Base-by-base conservation (phyloP, 2,329 filamentous ascomycete genomes). In the Talaromyces sp. region DNA sequence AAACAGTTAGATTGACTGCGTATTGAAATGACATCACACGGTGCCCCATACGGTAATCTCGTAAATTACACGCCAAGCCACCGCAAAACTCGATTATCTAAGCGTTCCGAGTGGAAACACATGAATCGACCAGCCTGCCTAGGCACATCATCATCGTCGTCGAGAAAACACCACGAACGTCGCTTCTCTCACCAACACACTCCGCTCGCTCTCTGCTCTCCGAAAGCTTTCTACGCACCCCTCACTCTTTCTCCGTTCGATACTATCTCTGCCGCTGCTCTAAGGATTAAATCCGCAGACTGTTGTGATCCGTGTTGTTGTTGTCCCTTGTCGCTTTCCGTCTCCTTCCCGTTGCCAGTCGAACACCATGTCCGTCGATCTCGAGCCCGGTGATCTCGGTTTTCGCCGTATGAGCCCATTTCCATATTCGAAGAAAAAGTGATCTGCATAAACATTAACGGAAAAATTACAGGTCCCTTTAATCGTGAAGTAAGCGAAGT, bases 301-400 rank as follows among this genome's bases (percentile, higher is more conserved):
- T 22, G 52, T 22, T 57, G 54, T 41, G 37, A 60, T 60, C 60
- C 65, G 69, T 7, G 60, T 67, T 65, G 67, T 37, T 14, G 52
- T 37, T 35, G 66, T 63, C 71, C 69, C 68, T 63, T 66, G 67
- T 67, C 66, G 66, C 68, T 61, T 66, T 68, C 66, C 71, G 67
- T 62, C 62, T 65, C 64, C 41, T 65, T 62, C 27, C 24, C 66
- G 60, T 52, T 60, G 50, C 64, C 41, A 56, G 62, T 63, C 22
- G 70, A 67, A 70, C 71, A 86, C 74, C 81, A 98, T 98, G 95
- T 96, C 94, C 73, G 90, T 99, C 82, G 91, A 97, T 74, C 91
- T 99, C 76, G 89, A 95, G 74, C 95, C 94, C 67, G 80, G 87
- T 72, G 95, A 98, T 86, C 88, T 99, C 77, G 91, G 88, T 82